Evolutionary conservation across 108 stramenopile species (phyloP).

Genomic region (Fistulifera solaris): DNA sequence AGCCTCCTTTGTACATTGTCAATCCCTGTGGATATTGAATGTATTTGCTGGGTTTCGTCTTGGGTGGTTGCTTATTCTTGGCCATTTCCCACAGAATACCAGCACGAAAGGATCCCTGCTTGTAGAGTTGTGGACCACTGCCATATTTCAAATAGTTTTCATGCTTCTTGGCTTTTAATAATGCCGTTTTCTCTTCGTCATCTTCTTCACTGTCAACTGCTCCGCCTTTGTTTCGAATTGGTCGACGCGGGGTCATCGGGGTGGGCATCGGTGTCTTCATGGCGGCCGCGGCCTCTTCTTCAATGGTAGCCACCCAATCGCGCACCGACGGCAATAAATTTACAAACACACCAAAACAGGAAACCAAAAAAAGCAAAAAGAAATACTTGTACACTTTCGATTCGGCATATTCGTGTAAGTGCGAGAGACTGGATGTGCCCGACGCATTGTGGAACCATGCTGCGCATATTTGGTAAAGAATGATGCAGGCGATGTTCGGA

Average conservation of each 20-base stretch:
- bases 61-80: no score
- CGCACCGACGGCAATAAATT: slow-evolving; percentile 52
- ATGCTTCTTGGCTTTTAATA: slow-evolving; percentile 40
- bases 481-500: slow-evolving; percentile 73
- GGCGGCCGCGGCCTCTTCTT: slow-evolving; percentile 47
- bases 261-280: slow-evolving; percentile 40
- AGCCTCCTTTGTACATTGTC: no score
- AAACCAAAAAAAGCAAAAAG: slow-evolving; percentile 43
- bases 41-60: no score
- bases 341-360: slow-evolving; percentile 51
- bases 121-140: slow-evolving; percentile 39
- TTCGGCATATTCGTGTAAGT: slow-evolving; percentile 52
- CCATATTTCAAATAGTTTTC: slow-evolving; percentile 58
- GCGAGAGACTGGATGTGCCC: slow-evolving; percentile 47
- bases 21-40: no score
- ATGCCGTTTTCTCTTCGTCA: slow-evolving; percentile 33
- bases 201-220: slow-evolving; percentile 7
- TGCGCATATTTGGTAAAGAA: slow-evolving; percentile 48
- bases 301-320: slow-evolving; percentile 50
- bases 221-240: background rate
- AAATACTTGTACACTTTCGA: slow-evolving; percentile 69
- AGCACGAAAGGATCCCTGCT: slow-evolving; percentile 57
- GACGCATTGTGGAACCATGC: slow-evolving; percentile 51
- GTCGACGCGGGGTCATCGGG: slow-evolving; percentile 20
- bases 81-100: slow-evolving; percentile 13